Evolutionary conservation across 2,329 filamentous ascomycete species (phyloP).

Genomic region (Fusarium armeniacum): DNA sequence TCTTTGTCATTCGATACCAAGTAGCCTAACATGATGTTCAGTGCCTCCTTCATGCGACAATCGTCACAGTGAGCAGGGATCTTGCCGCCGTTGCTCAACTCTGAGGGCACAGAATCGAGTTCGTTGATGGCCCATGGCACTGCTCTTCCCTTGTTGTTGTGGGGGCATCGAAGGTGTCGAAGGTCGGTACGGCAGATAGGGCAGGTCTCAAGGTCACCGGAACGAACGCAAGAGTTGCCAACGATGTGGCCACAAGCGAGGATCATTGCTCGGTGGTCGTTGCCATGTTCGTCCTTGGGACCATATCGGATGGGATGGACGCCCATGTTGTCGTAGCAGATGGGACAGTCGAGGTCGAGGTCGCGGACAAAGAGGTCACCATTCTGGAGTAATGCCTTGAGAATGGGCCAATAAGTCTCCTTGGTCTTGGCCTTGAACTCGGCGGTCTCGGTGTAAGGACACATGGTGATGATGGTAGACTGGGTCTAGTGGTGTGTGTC

Average conservation of each 20-base stretch:
- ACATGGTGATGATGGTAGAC: neutral
- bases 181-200: neutral
- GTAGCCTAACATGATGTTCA: too few species aligned
- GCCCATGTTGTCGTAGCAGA: neutral
- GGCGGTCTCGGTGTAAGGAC: neutral
- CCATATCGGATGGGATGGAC: neutral
- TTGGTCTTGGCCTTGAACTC: neutral
- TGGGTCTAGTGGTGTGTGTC: too few species aligned
- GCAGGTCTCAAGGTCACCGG: neutral
- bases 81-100: neutral
- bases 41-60: too few species aligned
- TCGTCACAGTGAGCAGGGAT: too few species aligned
- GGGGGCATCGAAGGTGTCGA: accelerated
- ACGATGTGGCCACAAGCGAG: neutral
- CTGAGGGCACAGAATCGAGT: neutral
- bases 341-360: neutral
- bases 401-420: neutral
- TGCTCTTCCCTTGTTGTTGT: neutral
- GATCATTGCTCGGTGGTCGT: neutral
- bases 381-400: neutral
- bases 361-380: neutral
- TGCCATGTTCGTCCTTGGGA: neutral
- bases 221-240: neutral
- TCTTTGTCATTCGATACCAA: too few species aligned
- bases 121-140: neutral